These are phyloP conservation scores for Volutella citrinella DNA, from an alignment of 2,329 filamentous ascomycete species.

Conservation along the genomic window DNA sequence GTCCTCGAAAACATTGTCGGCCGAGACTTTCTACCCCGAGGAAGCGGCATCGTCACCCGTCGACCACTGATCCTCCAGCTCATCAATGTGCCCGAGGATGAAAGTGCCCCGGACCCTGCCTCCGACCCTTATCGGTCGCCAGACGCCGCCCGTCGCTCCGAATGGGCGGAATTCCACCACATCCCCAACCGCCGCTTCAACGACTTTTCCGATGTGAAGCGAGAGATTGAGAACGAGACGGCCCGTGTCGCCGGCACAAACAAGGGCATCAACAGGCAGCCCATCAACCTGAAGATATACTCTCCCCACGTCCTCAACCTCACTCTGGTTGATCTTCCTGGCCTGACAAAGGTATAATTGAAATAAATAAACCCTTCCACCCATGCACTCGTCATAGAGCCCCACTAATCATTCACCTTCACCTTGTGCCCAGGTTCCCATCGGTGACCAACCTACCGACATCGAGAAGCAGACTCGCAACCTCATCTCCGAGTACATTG, in stretches of 20 bases:
- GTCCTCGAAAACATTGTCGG: conserved; percentile 99
- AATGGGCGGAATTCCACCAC: conserved; percentile 97
- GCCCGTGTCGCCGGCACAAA: conserved; percentile 88
- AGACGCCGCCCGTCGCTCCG: conserved; percentile 61
- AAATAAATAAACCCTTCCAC: conserved; percentile 17
- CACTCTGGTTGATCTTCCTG: conserved; percentile 92
- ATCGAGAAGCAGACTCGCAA: conserved; percentile 98
- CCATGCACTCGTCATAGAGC: conserved; percentile 11
- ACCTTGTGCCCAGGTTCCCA: conserved; percentile 65
- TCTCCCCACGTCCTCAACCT: conserved; percentile 95
- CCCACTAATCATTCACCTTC: conserved; percentile 20
- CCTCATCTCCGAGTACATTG: conserved; percentile 96
- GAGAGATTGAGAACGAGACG: conserved; percentile 97
- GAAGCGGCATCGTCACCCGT: conserved; percentile 93
- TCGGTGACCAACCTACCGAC: conserved; percentile 94
- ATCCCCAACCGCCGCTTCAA: conserved; percentile 85
- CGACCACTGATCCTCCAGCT: conserved; percentile 94
- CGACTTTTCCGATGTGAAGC: conserved; percentile 89
- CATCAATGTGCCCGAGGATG: conserved; percentile 89
- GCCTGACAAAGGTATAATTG: conserved; percentile 93
- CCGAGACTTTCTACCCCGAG: conserved; percentile 92
- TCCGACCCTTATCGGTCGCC: conserved; percentile 74
- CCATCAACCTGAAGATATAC: conserved; percentile 98
- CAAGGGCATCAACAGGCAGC: conserved; percentile 96
- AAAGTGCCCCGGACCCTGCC: conserved; percentile 60